A percentile compares a stretch with the other conserved stretches of the same genome.
Evolutionary conservation across 257 asterid genomes (phyloP).

Genomic region (Solanum peruvianum): DNA sequence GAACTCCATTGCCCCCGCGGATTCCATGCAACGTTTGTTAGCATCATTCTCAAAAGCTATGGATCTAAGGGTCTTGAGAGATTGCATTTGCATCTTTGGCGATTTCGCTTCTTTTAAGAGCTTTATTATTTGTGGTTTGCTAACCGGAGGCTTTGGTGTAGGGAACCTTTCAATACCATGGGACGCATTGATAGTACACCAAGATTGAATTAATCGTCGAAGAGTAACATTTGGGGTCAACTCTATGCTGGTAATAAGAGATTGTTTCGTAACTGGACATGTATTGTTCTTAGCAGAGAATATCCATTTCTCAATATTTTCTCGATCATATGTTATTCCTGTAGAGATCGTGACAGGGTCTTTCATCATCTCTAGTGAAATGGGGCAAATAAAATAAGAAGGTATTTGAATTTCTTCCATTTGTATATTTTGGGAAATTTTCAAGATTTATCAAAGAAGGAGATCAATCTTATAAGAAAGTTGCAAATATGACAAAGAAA

Average conservation of each 20-base stretch:
- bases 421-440: background rate
- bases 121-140: slow-evolving; percentile 36
- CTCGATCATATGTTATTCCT: slow-evolving; percentile 81
- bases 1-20: slow-evolving; percentile 42
- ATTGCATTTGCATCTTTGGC: slow-evolving; percentile 24
- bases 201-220: slow-evolving; percentile 70
- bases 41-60: slow-evolving; percentile 52
- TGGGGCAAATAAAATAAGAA: slow-evolving; percentile 69
- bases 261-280: slow-evolving; percentile 66
- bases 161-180: slow-evolving; percentile 60
- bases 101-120: slow-evolving; percentile 29
- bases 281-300: slow-evolving; percentile 28
- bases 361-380: slow-evolving; percentile 64
- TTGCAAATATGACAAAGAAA: background rate
- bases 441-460: background rate
- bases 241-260: slow-evolving; percentile 25
- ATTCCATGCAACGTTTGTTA: slow-evolving; percentile 50
- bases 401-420: slow-evolving; percentile 60
- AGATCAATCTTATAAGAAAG: background rate
- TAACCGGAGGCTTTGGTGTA: slow-evolving; percentile 61
- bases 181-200: slow-evolving; percentile 65
- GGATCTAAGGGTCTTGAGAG: slow-evolving; percentile 37
- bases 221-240: slow-evolving; percentile 67
- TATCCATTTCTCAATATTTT: slow-evolving; percentile 67
- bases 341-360: slow-evolving; percentile 67